Conservation (phyloP, 2,329 filamentous ascomycete genomes). For the Cephalotrichum gorgonifer region DNA sequence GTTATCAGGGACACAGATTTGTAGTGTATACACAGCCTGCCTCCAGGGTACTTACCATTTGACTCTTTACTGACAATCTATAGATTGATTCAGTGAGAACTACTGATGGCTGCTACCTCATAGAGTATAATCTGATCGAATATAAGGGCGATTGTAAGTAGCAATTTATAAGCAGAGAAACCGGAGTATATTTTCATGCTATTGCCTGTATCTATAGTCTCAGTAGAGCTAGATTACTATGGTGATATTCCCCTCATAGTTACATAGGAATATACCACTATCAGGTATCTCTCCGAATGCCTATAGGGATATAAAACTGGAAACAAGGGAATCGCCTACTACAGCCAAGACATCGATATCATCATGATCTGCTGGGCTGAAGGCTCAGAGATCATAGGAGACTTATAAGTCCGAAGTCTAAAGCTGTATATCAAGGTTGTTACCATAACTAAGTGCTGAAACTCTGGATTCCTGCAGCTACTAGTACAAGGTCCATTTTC, state of each 20-base stretch:
- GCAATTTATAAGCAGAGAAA: not conserved
- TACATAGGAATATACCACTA: not conserved
- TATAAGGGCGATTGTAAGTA: conserved; percentile 4
- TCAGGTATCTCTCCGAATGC: conserved; percentile 5
- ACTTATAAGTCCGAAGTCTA: not conserved
- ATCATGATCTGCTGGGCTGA: conserved; percentile 1
- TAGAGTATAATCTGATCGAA: conserved; percentile 3
- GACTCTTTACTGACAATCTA: not conserved
- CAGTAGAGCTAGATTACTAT: not conserved
- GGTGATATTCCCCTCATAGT: not conserved
- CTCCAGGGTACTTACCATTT: not conserved
- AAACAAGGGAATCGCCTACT: not conserved
- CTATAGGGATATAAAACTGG: not conserved
- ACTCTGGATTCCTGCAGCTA: not conserved
- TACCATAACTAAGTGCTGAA: not conserved
- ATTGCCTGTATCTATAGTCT: not conserved
- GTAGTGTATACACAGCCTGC: not conserved
- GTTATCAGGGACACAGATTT: conserved; percentile 1
- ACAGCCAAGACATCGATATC: conserved; percentile 1
- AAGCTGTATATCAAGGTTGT: not conserved
- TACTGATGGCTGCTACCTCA: not conserved
- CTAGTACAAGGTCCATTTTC: not conserved
- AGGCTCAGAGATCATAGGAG: not conserved
- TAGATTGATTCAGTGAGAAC: conserved; percentile 1
- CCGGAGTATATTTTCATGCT: not conserved